Conservation (phyloP, 345 rosid species). For the Bruguiera sexangula region DNA sequence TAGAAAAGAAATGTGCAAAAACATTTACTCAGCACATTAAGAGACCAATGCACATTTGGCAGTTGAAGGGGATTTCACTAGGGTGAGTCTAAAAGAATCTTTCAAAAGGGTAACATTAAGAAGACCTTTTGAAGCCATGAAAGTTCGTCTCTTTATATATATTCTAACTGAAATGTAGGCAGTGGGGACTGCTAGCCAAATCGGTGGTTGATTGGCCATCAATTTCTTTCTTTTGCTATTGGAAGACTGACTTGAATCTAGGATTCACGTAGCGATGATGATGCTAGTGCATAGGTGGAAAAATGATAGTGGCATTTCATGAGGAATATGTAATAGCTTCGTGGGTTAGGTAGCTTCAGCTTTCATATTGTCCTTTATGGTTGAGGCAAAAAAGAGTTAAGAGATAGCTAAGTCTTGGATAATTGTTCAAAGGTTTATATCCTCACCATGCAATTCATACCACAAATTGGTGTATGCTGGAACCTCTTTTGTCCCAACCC, state of each 20-base stretch:
- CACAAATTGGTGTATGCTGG: too few species aligned
- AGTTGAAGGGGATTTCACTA: too few species aligned
- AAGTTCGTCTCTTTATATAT: too few species aligned
- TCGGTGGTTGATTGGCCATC: constrained; percentile 1
- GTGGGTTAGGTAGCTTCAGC: constrained; percentile 6
- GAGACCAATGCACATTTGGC: too few species aligned
- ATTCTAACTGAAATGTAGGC: too few species aligned
- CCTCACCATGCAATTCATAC: too few species aligned
- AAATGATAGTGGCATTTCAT: neutral
- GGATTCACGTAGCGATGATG: neutral
- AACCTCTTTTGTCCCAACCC: neutral
- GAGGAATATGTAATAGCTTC: neutral
- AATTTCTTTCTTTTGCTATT: neutral
- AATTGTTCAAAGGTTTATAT: neutral
- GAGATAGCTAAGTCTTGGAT: too few species aligned
- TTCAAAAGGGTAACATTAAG: too few species aligned
- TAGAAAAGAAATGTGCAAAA: too few species aligned
- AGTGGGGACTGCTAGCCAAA: neutral
- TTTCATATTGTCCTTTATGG: constrained; percentile 6
- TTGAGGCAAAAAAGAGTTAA: neutral
- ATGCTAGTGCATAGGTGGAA: neutral
- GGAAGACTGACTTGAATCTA: neutral
- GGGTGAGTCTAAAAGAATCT: too few species aligned
- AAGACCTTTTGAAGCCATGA: too few species aligned
- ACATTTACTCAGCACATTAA: too few species aligned